Conservation (phyloP, 352 stramenopile species). For the Phytophthora hybrid region DNA sequence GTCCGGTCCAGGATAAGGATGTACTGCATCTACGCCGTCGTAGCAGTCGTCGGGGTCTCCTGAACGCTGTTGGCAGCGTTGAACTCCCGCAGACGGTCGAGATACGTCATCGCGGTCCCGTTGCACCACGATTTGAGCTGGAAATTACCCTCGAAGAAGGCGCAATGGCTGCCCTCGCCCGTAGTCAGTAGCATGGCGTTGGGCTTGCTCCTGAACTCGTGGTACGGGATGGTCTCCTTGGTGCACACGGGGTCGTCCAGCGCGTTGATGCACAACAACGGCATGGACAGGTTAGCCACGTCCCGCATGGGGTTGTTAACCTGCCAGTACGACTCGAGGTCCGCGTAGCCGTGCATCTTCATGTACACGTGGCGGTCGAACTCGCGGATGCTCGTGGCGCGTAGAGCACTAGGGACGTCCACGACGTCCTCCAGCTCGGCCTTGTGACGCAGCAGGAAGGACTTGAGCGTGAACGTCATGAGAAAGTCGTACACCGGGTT, state of each 20-base stretch:
- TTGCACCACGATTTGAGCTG: conserved; percentile 76
- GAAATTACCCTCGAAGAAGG: conserved; percentile 74
- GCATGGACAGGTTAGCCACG: conserved; percentile 59
- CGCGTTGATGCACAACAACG: conserved; percentile 78
- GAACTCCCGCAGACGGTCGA: conserved; percentile 66
- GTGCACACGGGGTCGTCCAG: conserved; percentile 83
- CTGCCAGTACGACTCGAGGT: conserved; percentile 73
- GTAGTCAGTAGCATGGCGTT: conserved; percentile 66
- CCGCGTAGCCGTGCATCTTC: conserved; percentile 77
- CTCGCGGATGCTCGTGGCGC: conserved; percentile 63
- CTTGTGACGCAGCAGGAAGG: conserved; percentile 65
- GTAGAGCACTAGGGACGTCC: conserved; percentile 55
- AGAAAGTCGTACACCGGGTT: conserved; percentile 80
- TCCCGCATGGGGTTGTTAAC: conserved; percentile 83
- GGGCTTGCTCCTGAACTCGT: conserved; percentile 59
- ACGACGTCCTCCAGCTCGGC: conserved; percentile 53
- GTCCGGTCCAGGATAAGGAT: no score
- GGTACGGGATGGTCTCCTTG: conserved; percentile 75
- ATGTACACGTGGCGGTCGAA: conserved; percentile 87
- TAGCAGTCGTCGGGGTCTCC: conserved; percentile 17
- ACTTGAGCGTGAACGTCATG: conserved; percentile 81
- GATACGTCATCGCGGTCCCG: conserved; percentile 65
- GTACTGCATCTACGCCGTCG: conserved; percentile 27
- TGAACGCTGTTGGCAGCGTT: conserved; percentile 12
- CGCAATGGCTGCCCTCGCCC: conserved; percentile 73